A percentile compares a stretch with the other conserved stretches of the same genome.
Conservation (phyloP, 2,329 filamentous ascomycete genomes). For the Ophiostoma montium region DNA sequence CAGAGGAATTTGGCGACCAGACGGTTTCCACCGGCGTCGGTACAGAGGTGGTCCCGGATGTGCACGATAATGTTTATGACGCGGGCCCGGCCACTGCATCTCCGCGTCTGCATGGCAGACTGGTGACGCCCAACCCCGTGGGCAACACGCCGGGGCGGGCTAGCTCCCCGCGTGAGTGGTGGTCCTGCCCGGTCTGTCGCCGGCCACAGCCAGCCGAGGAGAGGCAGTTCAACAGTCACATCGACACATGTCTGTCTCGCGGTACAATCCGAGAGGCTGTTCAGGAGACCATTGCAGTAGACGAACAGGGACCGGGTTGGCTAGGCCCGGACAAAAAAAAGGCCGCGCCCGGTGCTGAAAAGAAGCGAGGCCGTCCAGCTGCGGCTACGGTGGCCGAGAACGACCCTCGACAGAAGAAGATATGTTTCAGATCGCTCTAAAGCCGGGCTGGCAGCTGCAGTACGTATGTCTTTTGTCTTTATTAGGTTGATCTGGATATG, state of each 20-base stretch:
- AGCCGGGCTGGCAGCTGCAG: too few relatives aligned
- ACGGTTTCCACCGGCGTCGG: slow-evolving; percentile 12
- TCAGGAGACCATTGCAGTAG: slow-evolving; percentile 30
- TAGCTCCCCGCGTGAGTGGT: slow-evolving; percentile 37
- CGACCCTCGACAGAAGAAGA: slow-evolving; percentile 36
- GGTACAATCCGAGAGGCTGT: slow-evolving; percentile 76
- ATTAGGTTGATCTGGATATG: too few relatives aligned
- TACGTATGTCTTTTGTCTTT: too few relatives aligned
- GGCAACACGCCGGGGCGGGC: slow-evolving; percentile 7
- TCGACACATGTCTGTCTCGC: slow-evolving; percentile 79
- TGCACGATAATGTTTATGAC: not conserved
- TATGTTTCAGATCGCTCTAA: slow-evolving; percentile 30
- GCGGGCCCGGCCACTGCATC: too few relatives aligned
- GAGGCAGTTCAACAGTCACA: slow-evolving; percentile 71
- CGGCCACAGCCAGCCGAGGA: slow-evolving; percentile 64
- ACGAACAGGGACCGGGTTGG: not conserved
- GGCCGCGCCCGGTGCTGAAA: slow-evolving; percentile 14
- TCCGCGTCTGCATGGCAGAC: slow-evolving; percentile 31
- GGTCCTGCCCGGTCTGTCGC: slow-evolving; percentile 83
- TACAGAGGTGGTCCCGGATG: not conserved
- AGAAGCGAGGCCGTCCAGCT: slow-evolving; percentile 24
- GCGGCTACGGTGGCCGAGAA: slow-evolving; percentile 7
- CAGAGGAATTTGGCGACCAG: slow-evolving; percentile 37
- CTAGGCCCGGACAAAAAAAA: not conserved
- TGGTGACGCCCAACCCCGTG: slow-evolving; percentile 35